Evolutionary conservation across 139 green algal species (phyloP).

Genomic region (Pseudopediastrum boryanum): DNA sequence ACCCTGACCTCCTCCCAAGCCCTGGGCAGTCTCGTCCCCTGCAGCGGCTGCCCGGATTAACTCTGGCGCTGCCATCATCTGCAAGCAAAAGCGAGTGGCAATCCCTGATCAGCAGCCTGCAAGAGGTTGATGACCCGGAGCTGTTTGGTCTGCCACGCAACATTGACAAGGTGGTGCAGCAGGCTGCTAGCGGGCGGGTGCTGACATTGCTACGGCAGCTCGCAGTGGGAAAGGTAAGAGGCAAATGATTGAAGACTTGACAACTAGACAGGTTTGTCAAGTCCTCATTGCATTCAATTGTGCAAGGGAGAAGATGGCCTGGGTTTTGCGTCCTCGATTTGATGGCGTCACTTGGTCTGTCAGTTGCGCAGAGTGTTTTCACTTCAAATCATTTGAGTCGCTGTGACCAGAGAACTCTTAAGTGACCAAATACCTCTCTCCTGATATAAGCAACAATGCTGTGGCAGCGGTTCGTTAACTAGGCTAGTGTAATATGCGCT

Average conservation of each 20-base stretch:
- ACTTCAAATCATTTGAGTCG: conserved; percentile 12
- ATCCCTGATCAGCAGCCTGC: conserved; percentile 49
- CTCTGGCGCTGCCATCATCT: neutral
- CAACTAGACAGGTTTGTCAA: neutral
- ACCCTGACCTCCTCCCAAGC: neutral
- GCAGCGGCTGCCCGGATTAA: neutral
- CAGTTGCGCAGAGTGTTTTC: neutral
- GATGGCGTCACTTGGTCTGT: neutral
- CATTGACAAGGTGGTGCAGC: conserved; percentile 54
- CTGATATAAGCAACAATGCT: too few relatives aligned
- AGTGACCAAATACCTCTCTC: too few relatives aligned
- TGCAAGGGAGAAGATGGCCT: neutral
- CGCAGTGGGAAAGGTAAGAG: neutral
- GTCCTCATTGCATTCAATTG: neutral
- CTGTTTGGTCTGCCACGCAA: conserved; percentile 80
- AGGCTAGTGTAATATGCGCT: too few relatives aligned
- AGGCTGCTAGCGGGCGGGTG: conserved; percentile 9
- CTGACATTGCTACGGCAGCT: conserved; percentile 21
- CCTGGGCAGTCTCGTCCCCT: conserved; percentile 5
- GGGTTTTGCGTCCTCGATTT: neutral
- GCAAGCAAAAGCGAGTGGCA: conserved; percentile 29
- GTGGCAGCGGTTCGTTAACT: too few relatives aligned
- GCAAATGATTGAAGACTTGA: neutral
- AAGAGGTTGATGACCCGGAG: conserved; percentile 60
- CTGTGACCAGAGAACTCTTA: too few relatives aligned